Evolutionary conservation across 257 asterid genomes (phyloP), one percentile per base, ranked within the genome.

Genomic region (Avicennia marina): DNA sequence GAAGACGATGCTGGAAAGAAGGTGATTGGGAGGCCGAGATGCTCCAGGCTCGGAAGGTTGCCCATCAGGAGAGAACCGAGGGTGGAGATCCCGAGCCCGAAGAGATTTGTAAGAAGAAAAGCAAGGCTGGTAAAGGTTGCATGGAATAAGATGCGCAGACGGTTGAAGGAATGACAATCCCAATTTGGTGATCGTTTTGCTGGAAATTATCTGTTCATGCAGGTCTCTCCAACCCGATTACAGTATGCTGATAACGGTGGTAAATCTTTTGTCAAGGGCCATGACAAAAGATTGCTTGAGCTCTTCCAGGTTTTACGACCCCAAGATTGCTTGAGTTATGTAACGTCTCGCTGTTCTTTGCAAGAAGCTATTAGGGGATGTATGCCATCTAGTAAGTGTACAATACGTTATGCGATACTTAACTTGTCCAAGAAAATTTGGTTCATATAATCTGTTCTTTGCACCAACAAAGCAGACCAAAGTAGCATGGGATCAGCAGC

Each of bases 121-220:
- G 59, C 78, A 8, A 72, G 75, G 34, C 19, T 72, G 49, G 68
- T 84, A 12, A 75, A 26, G 54, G 32, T 56, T 7, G 93, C 76
- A 0, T 83, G 86, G 80, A 53, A 2, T 0, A 90, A 81, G 50
- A 79, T 85, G 15, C 68, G 53, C 60, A 75, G 62, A 53, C 75
- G 96, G 65, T 51, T 91, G 79, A 88, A 78, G 83, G 98, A 91
- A 26, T 74, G 90, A 20, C 87, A 68, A 21, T 60, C 87, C 0
- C 94, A 88, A 63, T 88, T 91, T 11, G 87, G 90, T 1, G 89
- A 91, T 62, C 79, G 88, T 3, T 91, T 91, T 60, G 85, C 95
- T 11, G 98, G 98, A 31, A 91, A 88, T 72, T 91, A 87, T 71
- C 42, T 91, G 40, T 83, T 91, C 83, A 51, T 81, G 85, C 96